Base-by-base conservation (phyloP, 1,139 yeast genomes). In the Hyphopichia wangnamkhiaoensis region DNA sequence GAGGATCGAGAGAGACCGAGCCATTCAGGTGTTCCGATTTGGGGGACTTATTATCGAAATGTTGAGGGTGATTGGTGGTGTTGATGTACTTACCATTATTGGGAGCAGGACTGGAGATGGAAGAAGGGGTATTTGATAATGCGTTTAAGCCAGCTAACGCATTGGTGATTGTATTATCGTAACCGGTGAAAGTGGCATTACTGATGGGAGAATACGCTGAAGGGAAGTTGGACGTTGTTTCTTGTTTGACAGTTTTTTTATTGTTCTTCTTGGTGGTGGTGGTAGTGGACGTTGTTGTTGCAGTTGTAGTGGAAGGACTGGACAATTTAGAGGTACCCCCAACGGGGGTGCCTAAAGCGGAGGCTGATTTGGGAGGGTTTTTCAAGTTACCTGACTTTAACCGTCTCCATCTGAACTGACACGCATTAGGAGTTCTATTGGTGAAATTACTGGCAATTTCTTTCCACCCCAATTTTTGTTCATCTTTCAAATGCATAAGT, bases 321-420 rank as follows among this genome's bases (percentile, higher is more conserved):
- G 18, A 23, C 10, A 30, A 15, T n/a, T 28, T 34, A 5, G 37
- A 20, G 14, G 19, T n/a, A 7, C 17, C 8, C 14, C 20, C 16
- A 8, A 20, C 15, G n/a, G 37, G 32, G 7, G 40, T 44, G 44
- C 56, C 56, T 35, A 50, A 45, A 6, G 58, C 55, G 21, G 63
- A 52, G 18, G 65, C 71, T 35, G 73, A 67, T 46, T 74, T 74
- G 4, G 82, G 79, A 7, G 77, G 76, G 48, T 71, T 71, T 59
- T 81, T 82, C 50, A 81, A 63, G 48, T 79, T 79, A 1, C 87
- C 87, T 10, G 80, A 74, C 58, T 80, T 79, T 43, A 85, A 68
- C 43, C 91, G 61, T 60, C 91, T 73, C 91, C 91, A 84, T 53
- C 91, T 71, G 52, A 84, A 84, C 59, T 84, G 91, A 49, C 90